Percentiles rank a stretch among this genome's conserved stretches.
Conservation (phyloP, 2,329 filamentous ascomycete genomes). For the Dryadomyces quercus-mongolicae region DNA sequence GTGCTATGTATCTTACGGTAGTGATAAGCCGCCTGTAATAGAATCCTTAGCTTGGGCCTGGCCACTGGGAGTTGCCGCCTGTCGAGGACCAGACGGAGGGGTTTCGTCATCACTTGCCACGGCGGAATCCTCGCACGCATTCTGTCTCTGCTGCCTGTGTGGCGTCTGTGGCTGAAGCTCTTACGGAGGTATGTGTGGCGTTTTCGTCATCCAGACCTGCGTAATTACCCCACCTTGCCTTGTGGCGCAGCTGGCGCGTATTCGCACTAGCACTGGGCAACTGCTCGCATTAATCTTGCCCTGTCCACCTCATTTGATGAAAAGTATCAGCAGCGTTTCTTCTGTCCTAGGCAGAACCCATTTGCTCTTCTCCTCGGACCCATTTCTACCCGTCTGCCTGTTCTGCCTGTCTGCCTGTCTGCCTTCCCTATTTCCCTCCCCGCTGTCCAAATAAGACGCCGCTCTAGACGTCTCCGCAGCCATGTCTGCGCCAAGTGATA, state of each 20-base stretch:
- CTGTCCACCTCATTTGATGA: conserved; percentile 1
- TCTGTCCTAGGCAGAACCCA: neutral
- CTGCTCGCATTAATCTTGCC: neutral
- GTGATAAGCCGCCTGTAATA: neutral
- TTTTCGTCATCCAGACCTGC: neutral
- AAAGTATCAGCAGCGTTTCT: conserved; percentile 5
- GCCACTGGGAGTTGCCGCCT: no score
- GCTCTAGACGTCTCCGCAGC: neutral
- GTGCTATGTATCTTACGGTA: neutral
- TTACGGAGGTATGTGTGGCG: neutral
- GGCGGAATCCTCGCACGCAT: no score
- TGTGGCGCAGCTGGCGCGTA: neutral
- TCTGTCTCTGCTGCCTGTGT: no score
- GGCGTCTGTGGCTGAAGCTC: conserved; percentile 1
- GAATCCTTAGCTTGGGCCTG: no score
- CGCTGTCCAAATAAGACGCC: no score
- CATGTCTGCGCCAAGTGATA: conserved; percentile 22
- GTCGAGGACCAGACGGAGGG: no score
- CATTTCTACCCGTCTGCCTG: neutral
- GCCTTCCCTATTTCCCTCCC: neutral
- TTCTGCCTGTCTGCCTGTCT: neutral
- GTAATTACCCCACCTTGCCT: neutral
- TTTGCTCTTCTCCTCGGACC: neutral
- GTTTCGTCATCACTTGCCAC: no score
- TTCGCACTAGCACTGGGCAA: neutral